phyloP scores from a whole-genome alignment of 108 stramenopile species.

The Nannochloropsis oceanica region DNA sequence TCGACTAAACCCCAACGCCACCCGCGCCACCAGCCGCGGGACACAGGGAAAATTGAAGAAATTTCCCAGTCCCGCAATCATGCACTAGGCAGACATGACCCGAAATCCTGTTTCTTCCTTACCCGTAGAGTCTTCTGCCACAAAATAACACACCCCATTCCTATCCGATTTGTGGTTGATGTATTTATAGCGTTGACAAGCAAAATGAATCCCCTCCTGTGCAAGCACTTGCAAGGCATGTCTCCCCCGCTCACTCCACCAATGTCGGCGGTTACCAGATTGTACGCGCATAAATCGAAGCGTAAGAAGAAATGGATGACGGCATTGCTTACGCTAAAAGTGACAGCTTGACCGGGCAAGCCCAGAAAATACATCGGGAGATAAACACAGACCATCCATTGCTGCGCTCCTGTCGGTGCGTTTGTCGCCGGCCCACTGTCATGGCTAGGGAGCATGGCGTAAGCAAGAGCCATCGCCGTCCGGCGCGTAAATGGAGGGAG shows the following conservation, averaged over 20 bases:
- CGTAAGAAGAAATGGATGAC: too few species aligned
- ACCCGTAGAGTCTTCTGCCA: neutral
- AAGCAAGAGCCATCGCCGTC: too few species aligned
- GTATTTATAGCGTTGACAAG: neutral
- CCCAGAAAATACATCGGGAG: too few species aligned
- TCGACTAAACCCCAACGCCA: neutral
- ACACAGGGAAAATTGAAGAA: neutral
- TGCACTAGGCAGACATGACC: neutral
- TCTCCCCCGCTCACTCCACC: neutral
- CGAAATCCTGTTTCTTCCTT: neutral
- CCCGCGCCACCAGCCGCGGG: neutral
- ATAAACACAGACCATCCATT: too few species aligned
- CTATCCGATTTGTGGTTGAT: neutral
- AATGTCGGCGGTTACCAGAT: neutral
- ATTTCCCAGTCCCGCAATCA: neutral
- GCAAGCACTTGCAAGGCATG: neutral
- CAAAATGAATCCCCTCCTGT: neutral
- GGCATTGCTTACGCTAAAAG: too few species aligned
- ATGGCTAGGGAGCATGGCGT: too few species aligned
- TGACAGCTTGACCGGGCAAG: too few species aligned
- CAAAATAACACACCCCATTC: neutral
- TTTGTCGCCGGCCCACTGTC: too few species aligned
- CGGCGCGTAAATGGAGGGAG: too few species aligned
- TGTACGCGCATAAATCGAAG: neutral
- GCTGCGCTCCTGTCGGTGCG: too few species aligned